Evolutionary conservation across 225 moss, liverwort and hornwort species (phyloP), one percentile per base, ranked within the genome.

Genomic region (Ulota crispa): DNA sequence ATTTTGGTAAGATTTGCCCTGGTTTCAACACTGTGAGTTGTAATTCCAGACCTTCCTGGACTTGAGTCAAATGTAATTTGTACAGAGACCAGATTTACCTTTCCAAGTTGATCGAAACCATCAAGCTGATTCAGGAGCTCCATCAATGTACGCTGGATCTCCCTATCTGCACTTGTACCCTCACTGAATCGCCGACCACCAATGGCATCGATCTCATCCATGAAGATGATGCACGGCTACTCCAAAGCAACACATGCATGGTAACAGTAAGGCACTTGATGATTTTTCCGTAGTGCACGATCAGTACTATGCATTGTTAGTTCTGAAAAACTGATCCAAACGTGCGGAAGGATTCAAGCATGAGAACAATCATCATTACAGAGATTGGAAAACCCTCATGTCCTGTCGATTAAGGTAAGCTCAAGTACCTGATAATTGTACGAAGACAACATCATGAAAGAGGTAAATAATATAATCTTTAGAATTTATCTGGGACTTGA

Each of bases 201-300:
- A 72, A 89, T 94, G 23, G 89, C 93, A 86, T 96, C 92, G 75
- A 92, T 93, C 79, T 93, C 94, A 80, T 93, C 95, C 89, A 89
- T 92, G 72, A 92, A 92, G 50, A 94, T 92, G 57, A 95, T 92
- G 83, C 94, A 94, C 64, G 92, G 95, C 92, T 92, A 80, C 62
- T 77, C 54, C 72, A 52, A 50, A 8, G 28, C 65, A 79, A 59
- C 65, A 53, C 54, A 68, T 60, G 45, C 65, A 69, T 39, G 75
- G 30, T 4, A 43, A 47, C 26, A 43, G 63, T 81, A 76, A 80
- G 31, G 69, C 50, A 52, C 76, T 80, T 76, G 27, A 36, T 60
- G 64, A 18, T n/a, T 41, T 72, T 57, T 14, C 18, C 59, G 60
- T 45, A 70, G 70, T 37, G 67, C 80, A 59, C 19, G 63, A 39